phyloP scores from a whole-genome alignment of 2,329 filamentous ascomycete genomes.

The Xylaria sp. region DNA sequence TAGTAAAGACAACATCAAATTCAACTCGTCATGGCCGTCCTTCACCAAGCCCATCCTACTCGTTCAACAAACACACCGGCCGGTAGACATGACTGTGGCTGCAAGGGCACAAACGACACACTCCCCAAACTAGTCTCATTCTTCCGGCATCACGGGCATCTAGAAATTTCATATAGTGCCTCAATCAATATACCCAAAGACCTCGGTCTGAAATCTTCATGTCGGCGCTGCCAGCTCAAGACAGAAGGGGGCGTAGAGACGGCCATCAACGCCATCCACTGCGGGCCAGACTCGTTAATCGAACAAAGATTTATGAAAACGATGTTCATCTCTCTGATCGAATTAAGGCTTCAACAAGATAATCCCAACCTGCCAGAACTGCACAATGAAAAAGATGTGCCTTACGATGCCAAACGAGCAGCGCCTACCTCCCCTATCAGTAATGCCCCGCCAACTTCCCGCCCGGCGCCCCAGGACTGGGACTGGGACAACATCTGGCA shows the following conservation, averaged over 20 bases:
- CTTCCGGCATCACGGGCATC: not conserved
- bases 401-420: not conserved
- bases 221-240: conserved; percentile 17
- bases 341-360: not conserved
- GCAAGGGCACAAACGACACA: conserved; percentile 9
- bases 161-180: not conserved
- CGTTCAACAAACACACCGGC: not conserved
- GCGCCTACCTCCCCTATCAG: not conserved
- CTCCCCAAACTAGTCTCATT: conserved; percentile 22
- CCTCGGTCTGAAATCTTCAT: not conserved
- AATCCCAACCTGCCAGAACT: not conserved
- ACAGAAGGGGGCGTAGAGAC: conserved; percentile 19
- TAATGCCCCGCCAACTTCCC: too few species aligned
- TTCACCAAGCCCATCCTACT: not conserved
- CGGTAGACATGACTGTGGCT: conserved; percentile 13
- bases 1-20: not conserved
- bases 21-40: not conserved
- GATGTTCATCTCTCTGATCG: conserved; percentile 17
- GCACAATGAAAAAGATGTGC: not conserved
- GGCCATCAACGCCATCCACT: conserved; percentile 18
- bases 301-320: not conserved
- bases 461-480: not conserved
- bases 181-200: not conserved
- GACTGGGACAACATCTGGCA: conserved; percentile 28
- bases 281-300: conserved; percentile 14